Evolutionary conservation across 352 stramenopile species (phyloP).

Genomic region (Phytophthora sansomeana): DNA sequence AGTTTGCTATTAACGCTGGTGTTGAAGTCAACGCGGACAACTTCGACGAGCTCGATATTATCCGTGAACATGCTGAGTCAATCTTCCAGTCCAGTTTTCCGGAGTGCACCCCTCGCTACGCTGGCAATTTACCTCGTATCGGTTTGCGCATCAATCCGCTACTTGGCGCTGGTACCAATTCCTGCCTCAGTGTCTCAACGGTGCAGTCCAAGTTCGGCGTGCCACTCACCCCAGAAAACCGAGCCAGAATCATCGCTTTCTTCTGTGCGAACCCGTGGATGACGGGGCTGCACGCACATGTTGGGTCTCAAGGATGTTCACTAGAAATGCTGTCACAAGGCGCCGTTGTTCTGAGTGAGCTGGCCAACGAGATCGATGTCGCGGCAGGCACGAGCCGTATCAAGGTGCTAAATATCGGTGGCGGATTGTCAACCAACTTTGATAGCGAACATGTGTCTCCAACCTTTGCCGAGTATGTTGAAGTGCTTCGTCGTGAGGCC

Average conservation of each 20-base stretch:
- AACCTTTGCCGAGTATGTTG: constrained; percentile 87
- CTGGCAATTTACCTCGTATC: constrained; percentile 76
- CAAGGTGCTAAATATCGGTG: constrained; percentile 92
- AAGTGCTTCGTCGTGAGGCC: constrained; percentile 66
- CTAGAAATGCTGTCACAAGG: constrained; percentile 90
- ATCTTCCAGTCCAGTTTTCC: constrained; percentile 89
- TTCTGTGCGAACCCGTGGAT: constrained; percentile 91
- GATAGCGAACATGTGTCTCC: constrained; percentile 71
- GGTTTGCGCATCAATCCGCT: constrained; percentile 93
- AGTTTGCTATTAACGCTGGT: constrained; percentile 83
- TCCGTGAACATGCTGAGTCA: constrained; percentile 82
- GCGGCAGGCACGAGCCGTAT: constrained; percentile 76
- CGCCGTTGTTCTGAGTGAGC: constrained; percentile 67
- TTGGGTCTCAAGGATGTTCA: constrained; percentile 85
- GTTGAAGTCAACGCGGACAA: constrained; percentile 94
- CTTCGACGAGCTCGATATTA: constrained; percentile 89
- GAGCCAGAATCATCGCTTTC: constrained; percentile 67
- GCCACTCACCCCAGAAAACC: constrained; percentile 68
- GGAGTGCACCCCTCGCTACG: constrained; percentile 63
- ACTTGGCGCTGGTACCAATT: constrained; percentile 88
- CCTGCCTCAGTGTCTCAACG: constrained; percentile 89
- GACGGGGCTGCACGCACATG: constrained; percentile 88
- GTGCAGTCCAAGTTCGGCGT: constrained; percentile 94
- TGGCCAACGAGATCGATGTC: constrained; percentile 87
- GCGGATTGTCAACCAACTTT: constrained; percentile 92